A percentile compares a stretch with the other conserved stretches of the same genome.
Conservation (phyloP, 1,284 basidiomycete genomes). For the Moesziomyces sp. region DNA sequence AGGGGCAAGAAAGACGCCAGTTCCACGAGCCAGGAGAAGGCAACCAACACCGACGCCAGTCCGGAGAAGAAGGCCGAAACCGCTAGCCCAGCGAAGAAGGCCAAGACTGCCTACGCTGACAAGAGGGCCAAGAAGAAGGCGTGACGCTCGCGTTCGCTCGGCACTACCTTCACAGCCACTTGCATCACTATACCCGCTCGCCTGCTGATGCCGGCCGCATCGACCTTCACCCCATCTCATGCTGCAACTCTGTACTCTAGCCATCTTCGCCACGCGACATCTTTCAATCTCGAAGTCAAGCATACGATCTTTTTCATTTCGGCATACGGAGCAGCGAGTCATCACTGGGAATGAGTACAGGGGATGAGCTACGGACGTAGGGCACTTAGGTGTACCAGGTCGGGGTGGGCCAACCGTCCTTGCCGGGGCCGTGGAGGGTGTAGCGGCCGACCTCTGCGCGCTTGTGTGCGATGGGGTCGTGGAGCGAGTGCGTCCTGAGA, state of each 20-base stretch:
- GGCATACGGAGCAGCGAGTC: background rate
- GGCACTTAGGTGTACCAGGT: slow-evolving; percentile 54
- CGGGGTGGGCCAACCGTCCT: slow-evolving; percentile 61
- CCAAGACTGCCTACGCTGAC: background rate
- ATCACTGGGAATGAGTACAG: background rate
- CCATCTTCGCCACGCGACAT: background rate
- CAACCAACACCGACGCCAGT: background rate
- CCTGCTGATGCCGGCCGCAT: background rate
- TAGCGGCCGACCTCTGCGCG: slow-evolving; percentile 62
- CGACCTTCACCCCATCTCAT: background rate
- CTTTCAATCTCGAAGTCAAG: background rate
- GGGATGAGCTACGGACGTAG: background rate
- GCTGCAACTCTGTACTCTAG: slow-evolving; percentile 1
- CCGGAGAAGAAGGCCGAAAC: background rate
- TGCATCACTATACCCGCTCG: background rate
- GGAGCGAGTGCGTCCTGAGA: slow-evolving; percentile 62
- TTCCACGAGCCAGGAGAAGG: background rate
- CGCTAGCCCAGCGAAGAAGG: background rate
- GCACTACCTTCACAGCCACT: background rate
- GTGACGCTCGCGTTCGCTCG: background rate
- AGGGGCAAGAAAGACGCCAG: slow-evolving; percentile 4
- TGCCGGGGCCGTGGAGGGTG: slow-evolving; percentile 54
- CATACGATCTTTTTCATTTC: background rate
- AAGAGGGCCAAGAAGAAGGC: slow-evolving; percentile 2
- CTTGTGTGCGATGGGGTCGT: slow-evolving; percentile 67